Evolutionary conservation across 176 grass and related monocot genomes (phyloP).

Genomic region (Oryza longistaminata): DNA sequence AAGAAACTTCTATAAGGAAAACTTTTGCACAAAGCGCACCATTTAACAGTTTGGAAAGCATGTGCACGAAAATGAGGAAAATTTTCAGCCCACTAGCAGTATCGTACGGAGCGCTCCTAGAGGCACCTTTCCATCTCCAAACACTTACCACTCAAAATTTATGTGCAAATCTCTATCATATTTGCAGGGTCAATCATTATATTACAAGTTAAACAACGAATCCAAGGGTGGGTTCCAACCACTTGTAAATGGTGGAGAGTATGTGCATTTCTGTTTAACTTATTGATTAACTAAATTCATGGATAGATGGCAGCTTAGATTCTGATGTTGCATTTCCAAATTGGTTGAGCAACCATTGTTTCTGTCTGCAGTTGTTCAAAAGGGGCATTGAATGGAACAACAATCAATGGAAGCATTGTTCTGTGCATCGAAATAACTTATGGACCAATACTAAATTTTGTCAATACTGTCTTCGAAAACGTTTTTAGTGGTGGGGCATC

Average conservation of each 20-base stretch:
- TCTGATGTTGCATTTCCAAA: neutral
- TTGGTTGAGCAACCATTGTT: slow-evolving; percentile 3
- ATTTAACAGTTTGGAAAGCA: too few relatives aligned
- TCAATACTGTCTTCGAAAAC: neutral
- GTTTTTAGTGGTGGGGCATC: slow-evolving; percentile 19
- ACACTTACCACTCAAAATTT: neutral
- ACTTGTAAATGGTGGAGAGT: slow-evolving; percentile 29
- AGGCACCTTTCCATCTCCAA: slow-evolving; percentile 8
- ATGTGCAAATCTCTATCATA: neutral
- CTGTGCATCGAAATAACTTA: slow-evolving; percentile 27
- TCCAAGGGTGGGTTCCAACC: slow-evolving; percentile 15
- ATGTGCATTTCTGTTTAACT: neutral
- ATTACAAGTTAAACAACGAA: slow-evolving; percentile 39
- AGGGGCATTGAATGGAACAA: slow-evolving; percentile 34
- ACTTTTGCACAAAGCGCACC: too few relatives aligned
- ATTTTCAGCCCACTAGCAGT: too few relatives aligned
- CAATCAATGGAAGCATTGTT: slow-evolving; percentile 29
- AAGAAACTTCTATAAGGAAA: too few relatives aligned
- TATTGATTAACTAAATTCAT: slow-evolving; percentile 8
- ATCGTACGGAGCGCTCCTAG: neutral
- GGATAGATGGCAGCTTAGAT: neutral
- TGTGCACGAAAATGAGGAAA: too few relatives aligned
- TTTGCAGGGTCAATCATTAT: slow-evolving; percentile 45
- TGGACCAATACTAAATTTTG: neutral
- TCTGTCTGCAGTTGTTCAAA: slow-evolving; percentile 28